phyloP scores from a whole-genome alignment of 192 early-diverging fungal genomes.

The Spizellomyces sp. region DNA sequence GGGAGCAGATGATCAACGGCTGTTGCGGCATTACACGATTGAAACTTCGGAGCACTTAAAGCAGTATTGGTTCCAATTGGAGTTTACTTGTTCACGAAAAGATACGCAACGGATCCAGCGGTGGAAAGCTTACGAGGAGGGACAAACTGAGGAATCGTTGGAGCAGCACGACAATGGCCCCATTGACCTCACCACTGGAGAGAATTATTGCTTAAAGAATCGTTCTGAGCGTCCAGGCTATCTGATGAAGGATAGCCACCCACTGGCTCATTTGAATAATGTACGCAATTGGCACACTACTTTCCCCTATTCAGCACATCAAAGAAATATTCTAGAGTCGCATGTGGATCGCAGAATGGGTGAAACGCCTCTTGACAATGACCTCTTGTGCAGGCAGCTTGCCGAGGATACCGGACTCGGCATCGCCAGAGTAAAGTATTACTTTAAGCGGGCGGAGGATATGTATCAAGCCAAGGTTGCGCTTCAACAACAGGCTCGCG shows the following conservation, averaged over 20 bases:
- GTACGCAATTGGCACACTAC: slow-evolving; percentile 40
- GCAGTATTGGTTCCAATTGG: slow-evolving; percentile 44
- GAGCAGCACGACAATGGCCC: no score
- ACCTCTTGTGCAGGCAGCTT: slow-evolving; percentile 24
- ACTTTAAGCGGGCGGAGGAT: slow-evolving; percentile 40
- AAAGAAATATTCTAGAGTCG: slow-evolving; percentile 29
- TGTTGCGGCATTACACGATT: slow-evolving; percentile 29
- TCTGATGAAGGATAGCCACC: background rate
- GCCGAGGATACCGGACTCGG: slow-evolving; percentile 30
- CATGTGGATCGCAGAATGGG: slow-evolving; percentile 34
- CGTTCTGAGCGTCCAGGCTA: no score
- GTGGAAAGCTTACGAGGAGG: background rate
- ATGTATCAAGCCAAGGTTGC: slow-evolving; percentile 19
- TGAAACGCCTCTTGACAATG: slow-evolving; percentile 35
- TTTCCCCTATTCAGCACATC: slow-evolving; percentile 31
- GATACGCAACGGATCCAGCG: slow-evolving; percentile 2
- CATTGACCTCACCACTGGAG: no score
- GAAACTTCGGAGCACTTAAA: slow-evolving; percentile 10
- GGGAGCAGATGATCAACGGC: background rate
- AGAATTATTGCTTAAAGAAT: no score
- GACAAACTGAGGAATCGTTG: no score
- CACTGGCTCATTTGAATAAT: slow-evolving; percentile 5
- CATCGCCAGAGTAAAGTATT: slow-evolving; percentile 37
- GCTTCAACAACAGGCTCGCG: slow-evolving; percentile 2
- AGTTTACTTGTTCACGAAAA: slow-evolving; percentile 21